Conservation (phyloP, 83 land plant species). For the Picea mariana region DNA sequence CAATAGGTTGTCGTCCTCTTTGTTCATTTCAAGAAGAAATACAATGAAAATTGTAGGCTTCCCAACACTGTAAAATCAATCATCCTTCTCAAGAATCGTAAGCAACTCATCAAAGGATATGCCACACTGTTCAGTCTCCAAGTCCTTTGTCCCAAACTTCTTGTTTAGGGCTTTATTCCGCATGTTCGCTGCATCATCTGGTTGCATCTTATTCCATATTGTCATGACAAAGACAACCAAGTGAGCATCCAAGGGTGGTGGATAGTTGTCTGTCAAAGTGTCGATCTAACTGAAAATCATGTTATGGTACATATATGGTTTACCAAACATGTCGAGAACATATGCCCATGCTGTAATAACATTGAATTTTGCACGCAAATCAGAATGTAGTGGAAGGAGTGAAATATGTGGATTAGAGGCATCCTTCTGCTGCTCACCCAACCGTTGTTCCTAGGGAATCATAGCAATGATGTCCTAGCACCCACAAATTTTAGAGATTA, state of each 20-base stretch:
- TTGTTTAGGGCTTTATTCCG: conserved; percentile 99
- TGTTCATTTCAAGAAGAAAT: too few relatives aligned
- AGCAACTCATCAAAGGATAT: too few relatives aligned
- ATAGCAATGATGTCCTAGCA: conserved; percentile 67
- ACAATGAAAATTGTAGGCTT: too few relatives aligned
- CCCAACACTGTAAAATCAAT: too few relatives aligned
- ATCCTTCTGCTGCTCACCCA: conserved; percentile 61
- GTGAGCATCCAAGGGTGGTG: conserved; percentile 64
- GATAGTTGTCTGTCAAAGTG: conserved; percentile 51
- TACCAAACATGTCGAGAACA: conserved; percentile 52
- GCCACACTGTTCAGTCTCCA: too few relatives aligned
- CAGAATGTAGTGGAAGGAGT: conserved; percentile 78
- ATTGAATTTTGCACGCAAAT: conserved; percentile 78
- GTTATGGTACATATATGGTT: conserved; percentile 67
- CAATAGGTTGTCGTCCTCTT: too few relatives aligned
- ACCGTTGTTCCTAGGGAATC: conserved; percentile 90
- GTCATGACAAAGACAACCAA: conserved; percentile 82
- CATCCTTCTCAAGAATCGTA: too few relatives aligned
- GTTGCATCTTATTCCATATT: conserved; percentile 81
- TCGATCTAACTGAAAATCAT: conserved; percentile 78
- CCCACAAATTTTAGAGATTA: too few relatives aligned
- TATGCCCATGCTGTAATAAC: conserved; percentile 87
- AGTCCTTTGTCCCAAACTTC: conserved; percentile 64
- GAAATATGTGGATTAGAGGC: conserved; percentile 81
- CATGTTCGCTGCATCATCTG: conserved; percentile 90